These are phyloP conservation scores for Phytophthora brassicae DNA, from an alignment of 352 stramenopile genomes.

Conservation along the genomic window DNA sequence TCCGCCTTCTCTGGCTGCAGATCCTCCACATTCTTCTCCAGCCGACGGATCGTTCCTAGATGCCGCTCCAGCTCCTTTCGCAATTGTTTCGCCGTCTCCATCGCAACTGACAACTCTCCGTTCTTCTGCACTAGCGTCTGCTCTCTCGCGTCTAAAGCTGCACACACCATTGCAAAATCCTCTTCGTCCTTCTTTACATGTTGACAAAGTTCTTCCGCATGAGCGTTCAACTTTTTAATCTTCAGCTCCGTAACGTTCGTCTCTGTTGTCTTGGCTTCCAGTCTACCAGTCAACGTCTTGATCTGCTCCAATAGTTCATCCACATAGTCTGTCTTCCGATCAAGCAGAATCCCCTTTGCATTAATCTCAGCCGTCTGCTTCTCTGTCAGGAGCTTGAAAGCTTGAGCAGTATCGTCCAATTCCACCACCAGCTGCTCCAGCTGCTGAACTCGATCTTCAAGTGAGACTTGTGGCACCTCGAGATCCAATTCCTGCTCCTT, in stretches of 20 bases:
- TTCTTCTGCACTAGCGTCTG: conserved; percentile 40
- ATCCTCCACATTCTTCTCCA: conserved; percentile 52
- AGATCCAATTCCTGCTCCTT: background rate
- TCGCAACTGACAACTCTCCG: conserved; percentile 29
- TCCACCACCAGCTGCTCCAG: conserved; percentile 19
- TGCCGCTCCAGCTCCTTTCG: conserved; percentile 47
- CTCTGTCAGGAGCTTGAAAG: conserved; percentile 56
- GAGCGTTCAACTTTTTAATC: conserved; percentile 20
- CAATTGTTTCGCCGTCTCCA: conserved; percentile 40
- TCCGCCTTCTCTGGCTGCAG: conserved; percentile 47
- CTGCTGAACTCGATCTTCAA: conserved; percentile 16
- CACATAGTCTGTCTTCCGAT: conserved; percentile 61
- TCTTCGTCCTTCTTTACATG: conserved; percentile 69
- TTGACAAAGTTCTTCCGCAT: conserved; percentile 41
- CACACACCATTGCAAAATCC: conserved; percentile 63
- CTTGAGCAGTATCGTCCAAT: conserved; percentile 30
- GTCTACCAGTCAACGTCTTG: conserved; percentile 14
- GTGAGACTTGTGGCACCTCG: background rate
- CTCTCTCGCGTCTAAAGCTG: conserved; percentile 55
- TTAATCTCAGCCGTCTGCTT: conserved; percentile 68
- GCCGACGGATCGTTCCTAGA: conserved; percentile 36
- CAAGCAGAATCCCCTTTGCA: conserved; percentile 63
- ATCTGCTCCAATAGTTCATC: conserved; percentile 60
- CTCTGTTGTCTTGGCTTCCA: conserved; percentile 19
- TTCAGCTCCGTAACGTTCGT: conserved; percentile 19